phyloP scores from a whole-genome alignment of 371 early-diverging fungal species.

The Rhizopus delemar region DNA sequence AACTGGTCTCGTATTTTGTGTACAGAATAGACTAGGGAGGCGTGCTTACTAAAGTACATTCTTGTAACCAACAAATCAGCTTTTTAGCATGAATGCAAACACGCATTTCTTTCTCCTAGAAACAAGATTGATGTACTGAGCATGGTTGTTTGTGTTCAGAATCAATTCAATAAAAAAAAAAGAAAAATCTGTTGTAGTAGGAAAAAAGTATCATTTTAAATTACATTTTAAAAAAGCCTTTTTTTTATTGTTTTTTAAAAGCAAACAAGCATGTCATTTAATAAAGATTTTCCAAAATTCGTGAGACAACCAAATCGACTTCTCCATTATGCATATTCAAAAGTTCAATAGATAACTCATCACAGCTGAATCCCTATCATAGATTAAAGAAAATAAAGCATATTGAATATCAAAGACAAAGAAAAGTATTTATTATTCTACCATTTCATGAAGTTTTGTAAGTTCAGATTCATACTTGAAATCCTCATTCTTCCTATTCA shows the following conservation, averaged over 20 bases:
- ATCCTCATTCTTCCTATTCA: not conserved
- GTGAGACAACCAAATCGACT: not conserved
- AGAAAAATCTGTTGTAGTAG: no score
- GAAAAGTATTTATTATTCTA: not conserved
- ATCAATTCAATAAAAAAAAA: no score
- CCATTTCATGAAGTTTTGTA: slow-evolving; percentile 1
- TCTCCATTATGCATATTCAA: not conserved
- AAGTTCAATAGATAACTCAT: not conserved
- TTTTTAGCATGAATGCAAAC: no score
- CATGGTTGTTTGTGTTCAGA: no score
- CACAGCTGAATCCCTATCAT: slow-evolving; percentile 1
- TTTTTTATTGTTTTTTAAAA: not conserved
- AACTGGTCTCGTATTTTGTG: no score
- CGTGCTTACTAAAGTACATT: no score
- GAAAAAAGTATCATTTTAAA: no score
- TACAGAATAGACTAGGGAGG: no score
- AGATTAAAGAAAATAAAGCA: not conserved
- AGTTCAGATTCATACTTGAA: not conserved
- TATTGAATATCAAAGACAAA: not conserved
- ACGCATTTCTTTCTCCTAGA: no score
- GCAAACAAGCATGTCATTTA: not conserved
- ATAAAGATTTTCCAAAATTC: not conserved
- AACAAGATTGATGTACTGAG: no score
- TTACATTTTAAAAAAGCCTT: no score
- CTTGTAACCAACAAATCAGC: no score